phyloP scores from a whole-genome alignment of 2,329 filamentous ascomycete genomes.

The Dothideomycetidae sp. region DNA sequence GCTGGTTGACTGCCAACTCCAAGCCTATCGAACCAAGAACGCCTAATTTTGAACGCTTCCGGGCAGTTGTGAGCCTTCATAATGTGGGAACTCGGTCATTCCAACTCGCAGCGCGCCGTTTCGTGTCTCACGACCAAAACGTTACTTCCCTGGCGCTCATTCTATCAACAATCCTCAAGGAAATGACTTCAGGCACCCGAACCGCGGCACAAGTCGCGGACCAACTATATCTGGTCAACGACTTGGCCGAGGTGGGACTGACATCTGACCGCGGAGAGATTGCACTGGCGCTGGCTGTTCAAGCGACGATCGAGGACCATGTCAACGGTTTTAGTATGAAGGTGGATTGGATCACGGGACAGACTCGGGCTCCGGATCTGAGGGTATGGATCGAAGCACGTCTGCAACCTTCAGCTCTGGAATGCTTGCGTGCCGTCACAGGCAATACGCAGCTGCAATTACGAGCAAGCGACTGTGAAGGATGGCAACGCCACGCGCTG shows the following conservation, averaged over 20 bases:
- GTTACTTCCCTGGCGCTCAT: not conserved
- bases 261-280: not conserved
- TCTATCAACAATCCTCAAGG: not conserved
- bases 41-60: not conserved
- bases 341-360: slow-evolving; percentile 43
- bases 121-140: not conserved
- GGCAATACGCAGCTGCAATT: slow-evolving; percentile 13
- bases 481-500: slow-evolving; percentile 33
- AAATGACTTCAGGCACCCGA: too few relatives aligned
- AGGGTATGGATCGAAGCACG: slow-evolving; percentile 53
- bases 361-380: slow-evolving; percentile 45
- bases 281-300: slow-evolving; percentile 57
- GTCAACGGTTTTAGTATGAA: slow-evolving; percentile 46
- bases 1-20: too few relatives aligned
- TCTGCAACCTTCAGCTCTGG: slow-evolving; percentile 39
- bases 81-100: not conserved
- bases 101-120: not conserved
- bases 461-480: not conserved
- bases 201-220: too few relatives aligned
- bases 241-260: too few relatives aligned
- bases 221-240: too few relatives aligned
- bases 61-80: not conserved
- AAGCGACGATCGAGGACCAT: slow-evolving; percentile 49
- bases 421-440: slow-evolving; percentile 11
- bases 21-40: too few relatives aligned